A percentile compares a stretch with the other conserved stretches of the same genome.
Evolutionary conservation across 2,329 filamentous ascomycete genomes (phyloP).

Genomic region (Tricladium varicosporioides): DNA sequence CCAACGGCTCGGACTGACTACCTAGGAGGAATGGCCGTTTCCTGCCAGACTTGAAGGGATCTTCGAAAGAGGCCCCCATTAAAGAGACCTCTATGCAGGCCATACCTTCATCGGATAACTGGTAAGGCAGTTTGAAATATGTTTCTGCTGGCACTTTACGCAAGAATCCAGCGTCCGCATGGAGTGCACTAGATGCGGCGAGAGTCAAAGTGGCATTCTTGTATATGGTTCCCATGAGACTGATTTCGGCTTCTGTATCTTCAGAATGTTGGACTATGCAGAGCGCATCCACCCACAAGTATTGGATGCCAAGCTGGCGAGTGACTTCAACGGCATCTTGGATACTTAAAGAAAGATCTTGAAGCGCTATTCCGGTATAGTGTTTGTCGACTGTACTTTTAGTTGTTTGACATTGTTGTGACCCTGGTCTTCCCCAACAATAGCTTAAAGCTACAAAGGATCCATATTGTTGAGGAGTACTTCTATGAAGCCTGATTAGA

Average conservation of each 20-base stretch:
- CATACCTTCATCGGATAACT: not conserved
- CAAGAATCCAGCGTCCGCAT: not conserved
- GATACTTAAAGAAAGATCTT: not conserved
- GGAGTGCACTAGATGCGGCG: not conserved
- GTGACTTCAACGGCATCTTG: not conserved
- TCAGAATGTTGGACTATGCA: conserved; percentile 1
- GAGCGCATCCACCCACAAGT: not conserved
- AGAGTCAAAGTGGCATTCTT: conserved; percentile 1
- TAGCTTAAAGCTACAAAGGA: not conserved
- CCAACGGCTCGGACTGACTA: not conserved
- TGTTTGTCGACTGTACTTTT: not conserved
- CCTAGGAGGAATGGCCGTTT: not conserved
- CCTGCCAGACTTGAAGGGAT: not conserved
- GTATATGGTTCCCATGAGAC: not conserved
- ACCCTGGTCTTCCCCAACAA: not conserved
- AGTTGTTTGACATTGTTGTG: not conserved
- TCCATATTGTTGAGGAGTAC: not conserved
- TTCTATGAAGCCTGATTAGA: not conserved
- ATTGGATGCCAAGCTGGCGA: not conserved
- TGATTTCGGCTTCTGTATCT: not conserved
- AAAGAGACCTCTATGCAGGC: not conserved
- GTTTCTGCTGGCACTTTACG: not conserved
- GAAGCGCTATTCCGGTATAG: not conserved
- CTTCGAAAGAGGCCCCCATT: not conserved
- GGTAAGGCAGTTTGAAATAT: conserved; percentile 1